Evolutionary conservation across 495 filamentous ascomycete species (phyloP), one percentile per base, ranked within the genome.

Genomic region (Letharia columbiana): DNA sequence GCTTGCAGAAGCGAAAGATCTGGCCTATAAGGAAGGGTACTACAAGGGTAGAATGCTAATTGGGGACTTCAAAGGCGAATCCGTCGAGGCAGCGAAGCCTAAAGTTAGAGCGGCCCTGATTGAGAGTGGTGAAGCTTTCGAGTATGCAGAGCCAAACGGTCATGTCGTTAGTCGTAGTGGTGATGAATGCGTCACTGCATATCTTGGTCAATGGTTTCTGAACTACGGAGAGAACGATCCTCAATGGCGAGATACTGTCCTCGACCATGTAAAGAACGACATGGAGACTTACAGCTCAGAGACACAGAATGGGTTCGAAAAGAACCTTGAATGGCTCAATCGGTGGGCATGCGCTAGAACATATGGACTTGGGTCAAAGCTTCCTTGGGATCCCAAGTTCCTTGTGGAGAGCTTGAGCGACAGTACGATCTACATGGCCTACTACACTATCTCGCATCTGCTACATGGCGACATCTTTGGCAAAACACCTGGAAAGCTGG

Each of bases 21-120:
- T 93, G 59, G 94, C 94, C 7, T 98, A 98, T 79, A 95, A 91
- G 75, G 92, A 96, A 74, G 94, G 90, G n/a, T 97, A 90, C 81
- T 98, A 98, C 80, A 89, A 95, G 77, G 94, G 94, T 60, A 90
- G 82, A 52, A 94, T 98, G 90, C 75, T 91, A 50, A 82, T 89
- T 63, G 94, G 94, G 58, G 90, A 96, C 31, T 97, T 89, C 78
- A 90, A 87, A 76, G 94, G 92, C 39, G 83, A 91, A 76, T 81
- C 89, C 63, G 94, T 98, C 49, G 87, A 91, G 70, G 82, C 81
- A 50, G 92, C 87, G 31, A 98, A 98, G 79, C 86, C 88, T 41
- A 90, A 94, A 73, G 91, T 98, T 40, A 82, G 87, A 71, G 80
- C 89, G 71, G 80, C 90, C 62, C 83, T 98, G 35, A 83, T 96